A percentile compares a stretch with the other conserved stretches of the same genome.
These are phyloP conservation scores for Trichoderma simmonsii DNA, from an alignment of 2,329 filamentous ascomycete species.

Conservation along the genomic window DNA sequence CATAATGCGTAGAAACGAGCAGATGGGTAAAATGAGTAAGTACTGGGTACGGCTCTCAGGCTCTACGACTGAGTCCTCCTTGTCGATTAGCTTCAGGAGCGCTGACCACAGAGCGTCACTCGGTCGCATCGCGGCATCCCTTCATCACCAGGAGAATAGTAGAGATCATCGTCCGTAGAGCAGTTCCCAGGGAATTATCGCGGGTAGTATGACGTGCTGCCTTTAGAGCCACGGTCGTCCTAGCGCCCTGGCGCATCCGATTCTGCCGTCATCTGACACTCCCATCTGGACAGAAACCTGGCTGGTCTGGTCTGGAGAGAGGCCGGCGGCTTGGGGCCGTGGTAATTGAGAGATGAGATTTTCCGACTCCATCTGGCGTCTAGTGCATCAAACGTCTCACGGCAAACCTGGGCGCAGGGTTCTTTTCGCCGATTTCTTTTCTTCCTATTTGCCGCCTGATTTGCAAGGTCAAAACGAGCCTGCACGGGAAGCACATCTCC, in stretches of 20 bases:
- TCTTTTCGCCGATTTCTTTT: not conserved
- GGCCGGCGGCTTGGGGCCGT: not conserved
- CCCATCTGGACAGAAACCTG: not conserved
- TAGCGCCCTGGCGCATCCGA: constrained; percentile 9
- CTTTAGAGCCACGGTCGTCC: not conserved
- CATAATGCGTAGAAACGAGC: not conserved
- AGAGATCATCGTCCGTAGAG: not conserved
- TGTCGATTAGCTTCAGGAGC: not conserved
- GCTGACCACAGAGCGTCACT: not conserved
- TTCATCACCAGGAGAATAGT: not conserved
- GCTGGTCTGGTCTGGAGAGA: not conserved
- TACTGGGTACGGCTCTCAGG: not conserved
- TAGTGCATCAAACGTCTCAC: not conserved
- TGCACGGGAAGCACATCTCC: constrained; percentile 8
- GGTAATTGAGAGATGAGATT: not conserved
- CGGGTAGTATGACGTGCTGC: constrained; percentile 6
- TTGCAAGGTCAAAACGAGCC: not conserved
- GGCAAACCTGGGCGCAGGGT: not conserved
- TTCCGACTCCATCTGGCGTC: constrained; percentile 2
- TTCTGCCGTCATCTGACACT: constrained; percentile 18
- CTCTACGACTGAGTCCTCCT: not conserved
- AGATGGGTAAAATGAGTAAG: not conserved
- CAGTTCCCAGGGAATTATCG: not conserved
- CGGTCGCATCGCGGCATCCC: not conserved
- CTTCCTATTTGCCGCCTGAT: not conserved